These are phyloP conservation scores for Lipomyces yamanashiensis DNA, from an alignment of 805 yeast species.

Conservation along the genomic window DNA sequence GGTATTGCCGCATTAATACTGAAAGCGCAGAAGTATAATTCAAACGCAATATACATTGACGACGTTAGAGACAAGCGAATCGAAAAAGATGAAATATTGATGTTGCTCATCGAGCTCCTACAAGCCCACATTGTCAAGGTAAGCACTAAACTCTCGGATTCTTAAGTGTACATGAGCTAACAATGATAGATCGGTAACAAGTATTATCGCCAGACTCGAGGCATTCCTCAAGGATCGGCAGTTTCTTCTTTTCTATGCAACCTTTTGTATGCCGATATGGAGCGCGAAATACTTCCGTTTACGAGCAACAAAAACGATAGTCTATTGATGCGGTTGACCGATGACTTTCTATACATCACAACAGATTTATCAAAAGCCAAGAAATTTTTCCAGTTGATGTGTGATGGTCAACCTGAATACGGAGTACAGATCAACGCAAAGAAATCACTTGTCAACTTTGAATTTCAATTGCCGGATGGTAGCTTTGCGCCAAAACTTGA, in stretches of 20 bases:
- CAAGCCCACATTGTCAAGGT: constrained; percentile 49
- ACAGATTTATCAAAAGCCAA: constrained; percentile 46
- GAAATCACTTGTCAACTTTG: constrained; percentile 48
- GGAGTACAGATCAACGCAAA: constrained; percentile 50
- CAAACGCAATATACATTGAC: constrained; percentile 31
- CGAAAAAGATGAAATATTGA: constrained; percentile 53
- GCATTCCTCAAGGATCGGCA: constrained; percentile 85
- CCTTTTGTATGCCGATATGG: constrained; percentile 66
- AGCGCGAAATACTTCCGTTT: constrained; percentile 46
- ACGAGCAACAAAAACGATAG: constrained; percentile 40
- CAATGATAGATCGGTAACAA: constrained; percentile 43
- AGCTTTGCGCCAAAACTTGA: constrained; percentile 1
- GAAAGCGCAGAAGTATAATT: background rate
- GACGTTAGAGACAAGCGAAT: constrained; percentile 47
- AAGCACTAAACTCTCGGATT: background rate
- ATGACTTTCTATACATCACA: constrained; percentile 80
- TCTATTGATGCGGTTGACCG: constrained; percentile 69
- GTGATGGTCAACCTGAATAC: constrained; percentile 49
- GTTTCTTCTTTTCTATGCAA: constrained; percentile 78
- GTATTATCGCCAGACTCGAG: constrained; percentile 58
- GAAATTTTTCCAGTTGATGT: constrained; percentile 43
- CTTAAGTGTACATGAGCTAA: too few species aligned
- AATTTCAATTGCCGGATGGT: constrained; percentile 3
- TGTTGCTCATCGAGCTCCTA: constrained; percentile 58
- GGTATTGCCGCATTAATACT: constrained; percentile 15